These are phyloP conservation scores for Bipolaris zeicola DNA, from an alignment of 2,329 filamentous ascomycete species.

Conservation along the genomic window DNA sequence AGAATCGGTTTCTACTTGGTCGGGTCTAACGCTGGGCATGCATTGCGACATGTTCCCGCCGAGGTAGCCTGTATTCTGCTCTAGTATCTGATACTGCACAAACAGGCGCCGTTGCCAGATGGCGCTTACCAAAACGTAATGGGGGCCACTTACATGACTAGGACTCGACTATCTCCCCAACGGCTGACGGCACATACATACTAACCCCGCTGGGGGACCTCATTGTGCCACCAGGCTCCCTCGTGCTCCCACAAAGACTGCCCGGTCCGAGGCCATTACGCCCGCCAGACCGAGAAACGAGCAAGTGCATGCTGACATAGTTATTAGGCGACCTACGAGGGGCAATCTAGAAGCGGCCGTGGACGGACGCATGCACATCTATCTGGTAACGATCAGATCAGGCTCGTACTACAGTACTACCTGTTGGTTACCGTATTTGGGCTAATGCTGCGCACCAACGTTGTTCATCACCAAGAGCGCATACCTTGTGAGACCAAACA, in stretches of 20 bases:
- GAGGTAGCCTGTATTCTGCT: background rate
- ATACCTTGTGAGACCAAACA: background rate
- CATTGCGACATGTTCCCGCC: background rate
- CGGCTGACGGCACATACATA: conserved; percentile 17
- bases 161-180: conserved; percentile 5
- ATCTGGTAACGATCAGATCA: background rate
- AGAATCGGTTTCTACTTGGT: background rate
- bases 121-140: background rate
- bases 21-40: background rate
- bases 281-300: conserved; percentile 16
- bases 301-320: background rate
- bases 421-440: background rate
- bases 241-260: conserved; percentile 18
- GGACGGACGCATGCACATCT: background rate
- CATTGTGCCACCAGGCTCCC: conserved; percentile 26
- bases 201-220: conserved; percentile 21
- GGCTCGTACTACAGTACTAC: background rate
- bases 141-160: conserved; percentile 2
- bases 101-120: background rate
- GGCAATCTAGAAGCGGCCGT: conserved; percentile 18
- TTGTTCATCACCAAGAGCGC: background rate
- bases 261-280: conserved; percentile 9
- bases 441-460: conserved; percentile 5
- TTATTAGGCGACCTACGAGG: background rate
- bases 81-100: background rate